Evolutionary conservation across 225 moss, liverwort and hornwort species (phyloP).

Genomic region (Polytrichum commune): DNA sequence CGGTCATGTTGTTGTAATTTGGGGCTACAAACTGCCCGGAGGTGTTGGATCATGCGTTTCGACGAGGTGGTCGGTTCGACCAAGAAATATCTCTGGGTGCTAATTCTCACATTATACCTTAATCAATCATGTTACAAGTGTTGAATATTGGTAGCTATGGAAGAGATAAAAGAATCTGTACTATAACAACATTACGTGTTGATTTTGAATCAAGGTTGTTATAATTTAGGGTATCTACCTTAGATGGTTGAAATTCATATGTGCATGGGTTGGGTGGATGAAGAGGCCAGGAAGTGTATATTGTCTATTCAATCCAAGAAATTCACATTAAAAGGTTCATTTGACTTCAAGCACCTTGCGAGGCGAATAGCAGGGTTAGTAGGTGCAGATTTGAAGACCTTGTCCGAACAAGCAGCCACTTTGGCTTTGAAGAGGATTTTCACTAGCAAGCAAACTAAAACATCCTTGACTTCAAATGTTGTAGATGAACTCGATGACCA

Average conservation of each 20-base stretch:
- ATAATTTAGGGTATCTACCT: too few relatives aligned
- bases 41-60: conserved; percentile 59
- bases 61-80: conserved; percentile 61
- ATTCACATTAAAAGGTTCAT: conserved; percentile 43
- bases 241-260: too few relatives aligned
- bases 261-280: conserved; percentile 11
- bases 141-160: too few relatives aligned
- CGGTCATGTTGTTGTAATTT: conserved; percentile 64
- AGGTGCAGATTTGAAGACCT: conserved; percentile 54
- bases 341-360: conserved; percentile 58
- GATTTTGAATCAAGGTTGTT: too few relatives aligned
- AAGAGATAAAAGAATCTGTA: too few relatives aligned
- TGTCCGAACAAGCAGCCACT: conserved; percentile 54
- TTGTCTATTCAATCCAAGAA: conserved; percentile 39
- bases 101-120: too few relatives aligned
- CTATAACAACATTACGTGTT: too few relatives aligned
- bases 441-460: conserved; percentile 26
- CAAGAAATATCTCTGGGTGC: conserved; percentile 54
- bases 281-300: conserved; percentile 46
- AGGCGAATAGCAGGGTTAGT: conserved; percentile 58
- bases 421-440: conserved; percentile 55
- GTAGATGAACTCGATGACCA: conserved; percentile 28
- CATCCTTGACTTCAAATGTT: conserved; percentile 21
- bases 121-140: too few relatives aligned
- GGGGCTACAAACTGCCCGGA: conserved; percentile 69